Evolutionary conservation across 495 filamentous ascomycete species (phyloP).

Genomic region (Neurospora pannonica): DNA sequence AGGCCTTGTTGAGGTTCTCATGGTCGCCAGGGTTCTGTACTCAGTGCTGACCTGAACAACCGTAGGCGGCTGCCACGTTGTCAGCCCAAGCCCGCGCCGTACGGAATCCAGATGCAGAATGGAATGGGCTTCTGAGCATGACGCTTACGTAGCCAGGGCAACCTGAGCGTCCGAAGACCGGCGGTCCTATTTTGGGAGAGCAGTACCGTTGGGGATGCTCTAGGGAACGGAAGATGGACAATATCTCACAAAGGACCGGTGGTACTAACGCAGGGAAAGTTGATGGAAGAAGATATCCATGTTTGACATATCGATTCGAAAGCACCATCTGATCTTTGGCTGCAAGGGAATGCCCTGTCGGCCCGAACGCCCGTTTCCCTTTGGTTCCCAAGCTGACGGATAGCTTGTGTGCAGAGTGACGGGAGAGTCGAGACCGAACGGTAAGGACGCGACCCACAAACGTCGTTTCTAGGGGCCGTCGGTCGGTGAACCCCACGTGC

Average conservation of each 20-base stretch:
- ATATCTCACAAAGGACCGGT: not conserved
- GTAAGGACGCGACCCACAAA: not conserved
- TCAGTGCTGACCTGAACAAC: not conserved
- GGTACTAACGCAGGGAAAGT: not conserved
- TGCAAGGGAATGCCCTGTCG: not conserved
- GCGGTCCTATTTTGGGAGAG: not conserved
- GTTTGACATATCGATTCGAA: not conserved
- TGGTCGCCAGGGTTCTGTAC: not conserved
- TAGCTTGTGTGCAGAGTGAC: not conserved
- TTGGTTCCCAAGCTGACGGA: not conserved
- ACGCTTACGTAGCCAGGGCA: not conserved
- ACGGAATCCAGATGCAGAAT: not conserved
- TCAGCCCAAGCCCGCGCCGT: not conserved
- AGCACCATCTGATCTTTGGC: not conserved
- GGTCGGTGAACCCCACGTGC: not conserved
- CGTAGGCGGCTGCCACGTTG: not conserved
- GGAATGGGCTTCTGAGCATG: not conserved
- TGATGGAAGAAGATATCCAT: not conserved
- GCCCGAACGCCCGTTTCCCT: not conserved
- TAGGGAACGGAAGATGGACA: not conserved
- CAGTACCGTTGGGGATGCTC: not conserved
- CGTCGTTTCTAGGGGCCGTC: not conserved
- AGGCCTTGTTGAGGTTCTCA: not conserved
- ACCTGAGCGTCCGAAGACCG: not conserved
- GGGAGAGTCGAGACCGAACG: not conserved